phyloP scores from a whole-genome alignment of 495 filamentous ascomycete species.

The Podospora comata region DNA sequence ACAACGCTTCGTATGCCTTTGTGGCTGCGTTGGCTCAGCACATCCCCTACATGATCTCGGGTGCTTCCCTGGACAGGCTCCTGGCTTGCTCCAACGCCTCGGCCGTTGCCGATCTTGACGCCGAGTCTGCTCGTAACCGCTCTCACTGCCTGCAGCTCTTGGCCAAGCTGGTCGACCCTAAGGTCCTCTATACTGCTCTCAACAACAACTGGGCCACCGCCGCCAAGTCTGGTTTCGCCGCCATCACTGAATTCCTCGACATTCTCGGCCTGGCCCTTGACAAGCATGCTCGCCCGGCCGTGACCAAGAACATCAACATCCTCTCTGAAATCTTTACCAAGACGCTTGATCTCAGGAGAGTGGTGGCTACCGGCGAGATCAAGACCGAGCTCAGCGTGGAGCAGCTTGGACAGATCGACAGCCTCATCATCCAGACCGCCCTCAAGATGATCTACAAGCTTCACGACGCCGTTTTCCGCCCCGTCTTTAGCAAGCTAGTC shows the following conservation, averaged over 20 bases:
- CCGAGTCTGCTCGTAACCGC: conserved; percentile 60
- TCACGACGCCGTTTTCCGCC: conserved; percentile 94
- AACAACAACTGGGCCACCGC: conserved; percentile 67
- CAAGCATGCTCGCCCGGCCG: conserved; percentile 67
- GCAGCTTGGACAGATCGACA: conserved; percentile 54
- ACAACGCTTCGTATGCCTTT: conserved; percentile 78
- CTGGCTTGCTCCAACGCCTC: conserved; percentile 67
- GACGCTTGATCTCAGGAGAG: conserved; percentile 67
- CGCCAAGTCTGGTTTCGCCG: conserved; percentile 53
- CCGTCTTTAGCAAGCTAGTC: conserved; percentile 75
- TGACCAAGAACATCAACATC: conserved; percentile 63
- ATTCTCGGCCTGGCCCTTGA: conserved; percentile 66
- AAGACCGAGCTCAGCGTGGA: conserved; percentile 19
- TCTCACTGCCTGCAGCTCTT: conserved; percentile 64
- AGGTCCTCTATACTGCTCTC: conserved; percentile 62
- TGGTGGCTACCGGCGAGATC: conserved; percentile 32
- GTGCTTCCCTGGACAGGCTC: conserved; percentile 64
- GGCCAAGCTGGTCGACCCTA: conserved; percentile 68
- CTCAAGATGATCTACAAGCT: conserved; percentile 94
- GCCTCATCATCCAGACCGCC: conserved; percentile 58
- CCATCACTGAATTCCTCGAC: conserved; percentile 63
- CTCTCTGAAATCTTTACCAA: conserved; percentile 70
- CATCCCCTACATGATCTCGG: conserved; percentile 81
- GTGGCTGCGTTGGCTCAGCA: conserved; percentile 73
- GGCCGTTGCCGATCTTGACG: conserved; percentile 53